phyloP scores from a whole-genome alignment of 208 protist genomes.

The Endotrypanum monterogeii region DNA sequence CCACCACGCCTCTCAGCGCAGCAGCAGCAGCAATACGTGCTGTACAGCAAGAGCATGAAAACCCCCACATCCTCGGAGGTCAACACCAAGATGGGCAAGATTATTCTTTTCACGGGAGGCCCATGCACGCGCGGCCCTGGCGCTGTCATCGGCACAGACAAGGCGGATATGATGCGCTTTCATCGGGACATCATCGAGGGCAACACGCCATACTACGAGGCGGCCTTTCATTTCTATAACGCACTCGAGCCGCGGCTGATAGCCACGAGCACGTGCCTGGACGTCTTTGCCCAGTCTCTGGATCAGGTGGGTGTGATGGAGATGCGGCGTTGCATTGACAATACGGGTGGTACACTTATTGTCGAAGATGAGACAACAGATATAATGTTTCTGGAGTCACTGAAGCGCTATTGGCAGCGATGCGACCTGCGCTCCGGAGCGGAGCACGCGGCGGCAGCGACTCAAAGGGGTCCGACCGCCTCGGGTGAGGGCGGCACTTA shows the following conservation, averaged over 20 bases:
- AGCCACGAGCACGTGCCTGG: slow-evolving; percentile 91
- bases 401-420: slow-evolving; percentile 78
- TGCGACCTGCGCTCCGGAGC: slow-evolving; percentile 44
- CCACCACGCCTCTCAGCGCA: slow-evolving; percentile 16
- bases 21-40: slow-evolving; percentile 10
- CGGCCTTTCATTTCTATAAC: slow-evolving; percentile 90
- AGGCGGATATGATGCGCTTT: slow-evolving; percentile 96
- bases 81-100: slow-evolving; percentile 38
- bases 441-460: not conserved
- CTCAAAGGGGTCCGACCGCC: not conserved
- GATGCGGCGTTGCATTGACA: slow-evolving; percentile 91
- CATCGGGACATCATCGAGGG: slow-evolving; percentile 96
- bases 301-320: slow-evolving; percentile 98
- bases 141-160: slow-evolving; percentile 85
- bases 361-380: slow-evolving; percentile 95
- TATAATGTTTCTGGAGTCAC: slow-evolving; percentile 79
- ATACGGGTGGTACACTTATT: slow-evolving; percentile 95
- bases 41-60: slow-evolving; percentile 15
- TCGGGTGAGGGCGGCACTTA: not conserved
- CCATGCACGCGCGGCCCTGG: slow-evolving; percentile 95
- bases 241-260: slow-evolving; percentile 86
- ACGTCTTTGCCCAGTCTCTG: slow-evolving; percentile 96
- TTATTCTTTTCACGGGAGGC: slow-evolving; percentile 96
- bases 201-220: slow-evolving; percentile 73
- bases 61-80: slow-evolving; percentile 7